A percentile compares a stretch with the other conserved stretches of the same genome.
phyloP scores from a whole-genome alignment of 768 basidiomycete species.

The Cantharellus cinnabarinus region DNA sequence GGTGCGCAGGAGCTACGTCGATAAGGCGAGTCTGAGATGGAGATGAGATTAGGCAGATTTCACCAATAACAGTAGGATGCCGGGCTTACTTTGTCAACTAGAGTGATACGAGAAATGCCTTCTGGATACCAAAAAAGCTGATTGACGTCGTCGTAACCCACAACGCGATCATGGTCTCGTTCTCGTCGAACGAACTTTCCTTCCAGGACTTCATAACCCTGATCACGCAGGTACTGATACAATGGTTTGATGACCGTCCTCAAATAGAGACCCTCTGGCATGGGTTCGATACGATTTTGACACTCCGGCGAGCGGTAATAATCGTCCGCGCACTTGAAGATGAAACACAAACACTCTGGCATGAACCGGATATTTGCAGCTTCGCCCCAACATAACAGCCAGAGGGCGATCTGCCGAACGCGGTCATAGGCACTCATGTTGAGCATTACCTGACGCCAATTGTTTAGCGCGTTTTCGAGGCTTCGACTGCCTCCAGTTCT shows the following conservation, averaged over 20 bases:
- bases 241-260: constrained; percentile 79
- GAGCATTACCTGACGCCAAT: constrained; percentile 97
- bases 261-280: constrained; percentile 90
- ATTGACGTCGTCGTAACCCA: constrained; percentile 98
- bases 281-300: constrained; percentile 76
- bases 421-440: constrained; percentile 98
- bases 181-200: constrained; percentile 89
- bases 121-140: constrained; percentile 99
- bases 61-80: not conserved
- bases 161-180: constrained; percentile 80
- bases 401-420: constrained; percentile 86
- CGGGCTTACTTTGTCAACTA: constrained; percentile 58
- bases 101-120: constrained; percentile 78
- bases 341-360: constrained; percentile 94
- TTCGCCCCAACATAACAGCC: constrained; percentile 93
- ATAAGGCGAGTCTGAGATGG: constrained; percentile 58
- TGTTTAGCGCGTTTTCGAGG: constrained; percentile 64
- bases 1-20: constrained; percentile 73
- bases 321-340: constrained; percentile 99
- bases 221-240: constrained; percentile 91
- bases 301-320: constrained; percentile 99
- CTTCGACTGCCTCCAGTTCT: constrained; percentile 47
- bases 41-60: constrained; percentile 2
- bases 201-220: constrained; percentile 91
- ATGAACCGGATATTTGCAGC: constrained; percentile 93